A percentile compares a stretch with the other conserved stretches of the same genome.
phyloP scores from a whole-genome alignment of 495 filamentous ascomycete genomes.

The Penicillium roqueforti region DNA sequence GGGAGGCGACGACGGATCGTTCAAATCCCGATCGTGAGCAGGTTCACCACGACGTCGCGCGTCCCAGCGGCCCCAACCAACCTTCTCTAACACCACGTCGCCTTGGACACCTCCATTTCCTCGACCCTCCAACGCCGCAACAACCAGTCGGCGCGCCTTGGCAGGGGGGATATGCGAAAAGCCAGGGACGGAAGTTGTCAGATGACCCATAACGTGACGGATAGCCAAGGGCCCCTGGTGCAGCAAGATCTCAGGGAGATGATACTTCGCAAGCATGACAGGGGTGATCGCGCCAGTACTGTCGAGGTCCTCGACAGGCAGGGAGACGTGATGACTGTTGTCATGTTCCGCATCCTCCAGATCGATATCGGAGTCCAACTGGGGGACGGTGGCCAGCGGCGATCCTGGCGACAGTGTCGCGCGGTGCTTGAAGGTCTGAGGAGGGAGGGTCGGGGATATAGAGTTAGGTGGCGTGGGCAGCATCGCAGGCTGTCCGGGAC shows the following conservation, averaged over 20 bases:
- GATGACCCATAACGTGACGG: slow-evolving; percentile 87
- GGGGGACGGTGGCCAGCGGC: slow-evolving; percentile 51
- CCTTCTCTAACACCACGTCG: slow-evolving; percentile 89
- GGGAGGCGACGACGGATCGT: slow-evolving; percentile 35
- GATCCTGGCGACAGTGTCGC: slow-evolving; percentile 42
- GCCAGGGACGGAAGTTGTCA: slow-evolving; percentile 88
- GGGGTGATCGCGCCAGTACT: slow-evolving; percentile 79
- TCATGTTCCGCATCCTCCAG: slow-evolving; percentile 63
- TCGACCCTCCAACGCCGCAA: slow-evolving; percentile 75
- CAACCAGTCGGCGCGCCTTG: slow-evolving; percentile 84
- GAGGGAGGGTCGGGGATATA: slow-evolving; percentile 83
- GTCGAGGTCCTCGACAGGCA: slow-evolving; percentile 51
- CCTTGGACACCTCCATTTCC: slow-evolving; percentile 58
- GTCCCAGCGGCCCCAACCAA: slow-evolving; percentile 97
- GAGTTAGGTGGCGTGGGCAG: slow-evolving; percentile 95
- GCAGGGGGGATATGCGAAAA: slow-evolving; percentile 88
- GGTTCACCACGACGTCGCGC: slow-evolving; percentile 69
- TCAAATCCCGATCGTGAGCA: slow-evolving; percentile 40
- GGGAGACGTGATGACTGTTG: slow-evolving; percentile 40
- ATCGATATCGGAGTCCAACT: slow-evolving; percentile 85
- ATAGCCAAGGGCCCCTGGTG: slow-evolving; percentile 88
- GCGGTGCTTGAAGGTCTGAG: slow-evolving; percentile 64
- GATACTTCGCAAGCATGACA: slow-evolving; percentile 80
- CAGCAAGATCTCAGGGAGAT: slow-evolving; percentile 87
- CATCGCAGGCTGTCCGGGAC: slow-evolving; percentile 51